Percentiles rank a stretch among this genome's conserved stretches.
Conservation (phyloP, 805 yeast genomes). For the Ogataea nonfermentans region DNA sequence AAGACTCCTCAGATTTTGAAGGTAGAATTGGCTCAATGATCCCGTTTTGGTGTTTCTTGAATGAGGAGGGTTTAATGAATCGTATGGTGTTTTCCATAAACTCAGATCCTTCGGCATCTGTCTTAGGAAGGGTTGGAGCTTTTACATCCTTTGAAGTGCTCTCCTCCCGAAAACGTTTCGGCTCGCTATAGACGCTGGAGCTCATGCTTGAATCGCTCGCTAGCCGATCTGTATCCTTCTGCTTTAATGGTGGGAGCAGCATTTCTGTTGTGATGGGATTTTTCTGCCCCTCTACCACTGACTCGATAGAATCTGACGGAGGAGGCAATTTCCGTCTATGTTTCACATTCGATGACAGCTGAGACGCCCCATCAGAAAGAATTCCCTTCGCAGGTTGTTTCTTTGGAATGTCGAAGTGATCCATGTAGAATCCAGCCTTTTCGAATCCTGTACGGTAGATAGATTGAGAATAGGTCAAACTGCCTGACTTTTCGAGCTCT, state of each 20-base stretch:
- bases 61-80: conserved; percentile 20
- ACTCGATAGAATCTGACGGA: conserved; percentile 12
- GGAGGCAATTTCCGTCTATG: conserved; percentile 29
- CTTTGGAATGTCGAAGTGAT: conserved; percentile 22
- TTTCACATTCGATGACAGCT: conserved; percentile 8
- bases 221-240: conserved; percentile 5
- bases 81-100: conserved; percentile 3
- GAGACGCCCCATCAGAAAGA: not conserved
- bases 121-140: conserved; percentile 6
- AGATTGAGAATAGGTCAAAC: conserved; percentile 32
- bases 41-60: conserved; percentile 23
- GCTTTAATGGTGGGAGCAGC: conserved; percentile 1
- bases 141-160: not conserved
- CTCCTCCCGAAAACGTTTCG: conserved; percentile 1
- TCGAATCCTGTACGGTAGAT: conserved; percentile 37
- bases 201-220: conserved; percentile 15
- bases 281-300: not conserved
- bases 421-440: conserved; percentile 35
- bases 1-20: conserved; percentile 29
- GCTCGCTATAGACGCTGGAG: conserved; percentile 21
- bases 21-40: conserved; percentile 32
- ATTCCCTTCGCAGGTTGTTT: not conserved
- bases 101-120: conserved; percentile 4
- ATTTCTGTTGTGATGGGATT: not conserved
- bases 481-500: conserved; percentile 35